These are phyloP conservation scores for Acanthamoeba lenticulata DNA, from an alignment of 208 protist species.

Conservation along the genomic window DNA sequence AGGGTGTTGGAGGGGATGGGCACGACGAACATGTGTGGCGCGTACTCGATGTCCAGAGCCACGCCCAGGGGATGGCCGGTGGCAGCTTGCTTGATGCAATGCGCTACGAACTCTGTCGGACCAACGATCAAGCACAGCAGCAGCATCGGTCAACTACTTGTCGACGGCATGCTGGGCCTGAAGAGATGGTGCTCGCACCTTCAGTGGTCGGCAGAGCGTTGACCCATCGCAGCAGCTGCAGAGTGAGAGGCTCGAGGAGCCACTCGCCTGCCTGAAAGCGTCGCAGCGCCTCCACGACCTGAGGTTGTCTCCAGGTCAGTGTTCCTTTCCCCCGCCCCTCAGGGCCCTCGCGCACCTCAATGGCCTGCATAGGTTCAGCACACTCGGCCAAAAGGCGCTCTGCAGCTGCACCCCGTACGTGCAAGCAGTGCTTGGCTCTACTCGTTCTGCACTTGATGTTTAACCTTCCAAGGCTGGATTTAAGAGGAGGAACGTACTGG, in stretches of 20 bases:
- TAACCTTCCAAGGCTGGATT: too few relatives aligned
- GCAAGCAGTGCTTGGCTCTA: too few relatives aligned
- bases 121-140: not conserved
- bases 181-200: not conserved
- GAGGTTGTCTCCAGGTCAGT: not conserved
- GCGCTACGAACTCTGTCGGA: not conserved
- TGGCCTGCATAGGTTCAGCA: too few relatives aligned
- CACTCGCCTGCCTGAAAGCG: not conserved
- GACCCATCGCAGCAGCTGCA: slow-evolving; percentile 16
- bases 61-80: not conserved
- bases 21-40: slow-evolving; percentile 26
- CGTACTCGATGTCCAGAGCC: not conserved
- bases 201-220: not conserved
- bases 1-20: slow-evolving; percentile 45
- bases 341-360: too few relatives aligned
- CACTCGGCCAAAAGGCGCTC: too few relatives aligned
- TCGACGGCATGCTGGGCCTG: not conserved
- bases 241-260: not conserved
- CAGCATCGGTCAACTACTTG: not conserved
- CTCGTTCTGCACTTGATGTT: too few relatives aligned
- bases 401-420: too few relatives aligned
- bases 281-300: not conserved
- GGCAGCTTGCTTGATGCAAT: not conserved
- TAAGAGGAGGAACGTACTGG: too few relatives aligned
- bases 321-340: not conserved